phyloP scores from a whole-genome alignment of 2,329 filamentous ascomycete species.

The Trichoderma sp. region DNA sequence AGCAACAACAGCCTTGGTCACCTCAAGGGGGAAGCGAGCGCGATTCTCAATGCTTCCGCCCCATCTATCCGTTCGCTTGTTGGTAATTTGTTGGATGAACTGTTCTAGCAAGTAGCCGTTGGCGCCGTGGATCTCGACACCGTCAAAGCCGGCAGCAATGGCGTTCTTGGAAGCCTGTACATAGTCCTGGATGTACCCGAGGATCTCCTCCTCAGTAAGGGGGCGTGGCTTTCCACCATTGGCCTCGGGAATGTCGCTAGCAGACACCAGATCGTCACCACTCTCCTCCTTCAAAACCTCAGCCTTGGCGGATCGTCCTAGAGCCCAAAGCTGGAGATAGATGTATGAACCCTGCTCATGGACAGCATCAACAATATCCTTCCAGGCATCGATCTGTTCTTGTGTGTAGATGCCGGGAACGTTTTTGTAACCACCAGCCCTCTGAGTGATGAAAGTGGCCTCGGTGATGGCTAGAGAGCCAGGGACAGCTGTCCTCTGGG shows the following conservation, averaged over 20 bases:
- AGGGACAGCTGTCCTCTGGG: slow-evolving; percentile 42
- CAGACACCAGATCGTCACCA: not conserved
- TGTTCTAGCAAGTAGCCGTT: slow-evolving; percentile 65
- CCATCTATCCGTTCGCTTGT: slow-evolving; percentile 53
- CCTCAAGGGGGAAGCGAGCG: slow-evolving; percentile 49
- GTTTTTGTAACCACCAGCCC: slow-evolving; percentile 31
- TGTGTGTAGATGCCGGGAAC: slow-evolving; percentile 58
- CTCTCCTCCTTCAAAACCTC: not conserved
- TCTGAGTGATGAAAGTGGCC: slow-evolving; percentile 43
- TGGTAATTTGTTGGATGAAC: slow-evolving; percentile 54
- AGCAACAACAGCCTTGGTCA: slow-evolving; percentile 41
- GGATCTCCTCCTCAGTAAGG: slow-evolving; percentile 54
- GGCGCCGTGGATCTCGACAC: slow-evolving; percentile 59
- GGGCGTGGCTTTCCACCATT: slow-evolving; percentile 1
- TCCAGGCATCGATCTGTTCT: slow-evolving; percentile 60
- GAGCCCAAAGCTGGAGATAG: slow-evolving; percentile 63
- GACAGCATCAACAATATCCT: slow-evolving; percentile 57
- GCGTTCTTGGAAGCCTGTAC: slow-evolving; percentile 55
- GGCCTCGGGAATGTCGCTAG: not conserved
- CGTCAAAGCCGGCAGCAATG: slow-evolving; percentile 65
- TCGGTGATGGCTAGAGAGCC: slow-evolving; percentile 47
- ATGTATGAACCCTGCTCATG: slow-evolving; percentile 62
- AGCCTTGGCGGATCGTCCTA: slow-evolving; percentile 48
- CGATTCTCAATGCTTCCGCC: slow-evolving; percentile 55
- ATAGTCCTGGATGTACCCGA: slow-evolving; percentile 60